These are phyloP conservation scores for Aspergillus puulaauensis DNA, from an alignment of 2,329 filamentous ascomycete species.

Conservation along the genomic window DNA sequence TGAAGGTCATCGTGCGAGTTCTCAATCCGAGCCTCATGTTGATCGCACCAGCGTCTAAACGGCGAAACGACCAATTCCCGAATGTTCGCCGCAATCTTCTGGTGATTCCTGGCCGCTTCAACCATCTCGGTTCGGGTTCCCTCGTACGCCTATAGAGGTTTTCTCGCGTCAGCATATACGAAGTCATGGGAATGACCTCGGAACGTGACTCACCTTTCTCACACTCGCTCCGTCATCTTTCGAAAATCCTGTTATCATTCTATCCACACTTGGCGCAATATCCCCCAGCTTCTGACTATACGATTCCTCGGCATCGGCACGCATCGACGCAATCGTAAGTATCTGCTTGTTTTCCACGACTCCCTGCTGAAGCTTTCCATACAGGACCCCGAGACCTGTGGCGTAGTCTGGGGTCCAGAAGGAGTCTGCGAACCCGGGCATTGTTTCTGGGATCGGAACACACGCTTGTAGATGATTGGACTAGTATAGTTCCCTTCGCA, in stretches of 20 bases:
- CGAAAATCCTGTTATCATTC: constrained; percentile 74
- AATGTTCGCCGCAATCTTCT: constrained; percentile 94
- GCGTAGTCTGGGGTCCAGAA: constrained; percentile 99
- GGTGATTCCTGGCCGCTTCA: constrained; percentile 83
- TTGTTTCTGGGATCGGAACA: constrained; percentile 45
- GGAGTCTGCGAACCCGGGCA: constrained; percentile 89
- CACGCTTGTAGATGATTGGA: background rate
- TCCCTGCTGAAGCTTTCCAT: constrained; percentile 94
- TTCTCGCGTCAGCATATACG: background rate
- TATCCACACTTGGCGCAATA: constrained; percentile 80
- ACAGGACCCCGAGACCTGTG: constrained; percentile 89
- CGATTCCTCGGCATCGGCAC: constrained; percentile 89
- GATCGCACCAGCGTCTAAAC: constrained; percentile 93
- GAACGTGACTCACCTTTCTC: constrained; percentile 68
- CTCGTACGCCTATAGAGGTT: constrained; percentile 72
- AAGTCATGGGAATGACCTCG: background rate
- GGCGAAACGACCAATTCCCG: constrained; percentile 92
- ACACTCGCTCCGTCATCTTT: constrained; percentile 95
- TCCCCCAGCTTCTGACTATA: constrained; percentile 80
- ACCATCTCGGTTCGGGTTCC: constrained; percentile 91
- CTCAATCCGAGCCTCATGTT: constrained; percentile 86
- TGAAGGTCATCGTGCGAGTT: constrained; percentile 95
- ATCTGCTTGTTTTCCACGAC: constrained; percentile 94
- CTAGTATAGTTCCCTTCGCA: background rate
- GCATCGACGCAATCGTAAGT: constrained; percentile 85